A percentile compares a stretch with the other conserved stretches of the same genome.
These are phyloP conservation scores for Cryptococcus sp. DNA, from an alignment of 1,284 basidiomycete genomes.

Conservation along the genomic window DNA sequence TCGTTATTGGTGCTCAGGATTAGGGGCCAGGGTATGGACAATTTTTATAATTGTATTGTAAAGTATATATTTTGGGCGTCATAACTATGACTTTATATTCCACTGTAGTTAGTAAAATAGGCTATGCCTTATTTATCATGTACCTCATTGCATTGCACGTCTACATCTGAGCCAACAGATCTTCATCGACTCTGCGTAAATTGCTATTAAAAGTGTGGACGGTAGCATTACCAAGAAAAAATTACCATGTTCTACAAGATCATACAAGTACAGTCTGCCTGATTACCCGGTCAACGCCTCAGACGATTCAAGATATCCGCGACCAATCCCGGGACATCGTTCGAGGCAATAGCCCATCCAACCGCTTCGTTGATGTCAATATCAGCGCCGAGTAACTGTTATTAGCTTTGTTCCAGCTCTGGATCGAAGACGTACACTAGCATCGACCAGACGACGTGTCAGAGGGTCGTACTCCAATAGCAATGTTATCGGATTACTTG, in stretches of 20 bases:
- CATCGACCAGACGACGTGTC: constrained; percentile 11
- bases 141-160: no score
- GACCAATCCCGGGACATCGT: constrained; percentile 67
- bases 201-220: no score
- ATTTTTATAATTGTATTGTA: not conserved
- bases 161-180: no score
- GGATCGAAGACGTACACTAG: not conserved
- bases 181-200: no score
- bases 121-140: not conserved
- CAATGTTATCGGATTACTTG: constrained; percentile 19
- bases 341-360: constrained; percentile 60
- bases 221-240: no score
- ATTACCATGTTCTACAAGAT: no score
- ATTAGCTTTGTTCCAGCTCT: not conserved
- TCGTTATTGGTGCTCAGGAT: constrained; percentile 30
- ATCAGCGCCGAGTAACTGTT: constrained; percentile 36
- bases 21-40: not conserved
- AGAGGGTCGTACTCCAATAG: constrained; percentile 30
- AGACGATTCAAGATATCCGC: constrained; percentile 59
- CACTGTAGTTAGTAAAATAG: no score
- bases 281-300: constrained; percentile 1
- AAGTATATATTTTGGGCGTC: not conserved
- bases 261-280: no score
- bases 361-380: constrained; percentile 60
- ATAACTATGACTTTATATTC: not conserved